Conservation (phyloP, 192 early-diverging fungal species). For the Backusella morwellensis region DNA sequence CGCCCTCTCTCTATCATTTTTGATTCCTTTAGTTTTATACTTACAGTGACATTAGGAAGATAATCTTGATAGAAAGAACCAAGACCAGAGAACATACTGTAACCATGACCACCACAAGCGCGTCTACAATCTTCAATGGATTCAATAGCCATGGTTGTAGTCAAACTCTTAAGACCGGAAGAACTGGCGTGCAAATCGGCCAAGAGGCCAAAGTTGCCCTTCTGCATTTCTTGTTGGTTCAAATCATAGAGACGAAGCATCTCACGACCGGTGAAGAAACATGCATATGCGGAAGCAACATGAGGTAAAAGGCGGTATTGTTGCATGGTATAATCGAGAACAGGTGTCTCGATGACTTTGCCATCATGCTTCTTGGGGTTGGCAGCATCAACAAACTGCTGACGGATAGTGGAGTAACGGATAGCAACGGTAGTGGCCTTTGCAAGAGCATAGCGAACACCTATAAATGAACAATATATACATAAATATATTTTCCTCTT, state of each 20-base stretch:
- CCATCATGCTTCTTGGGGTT: conserved; percentile 42
- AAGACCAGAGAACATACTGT: conserved; percentile 71
- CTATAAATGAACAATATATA: neutral
- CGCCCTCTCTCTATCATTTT: neutral
- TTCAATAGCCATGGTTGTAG: conserved; percentile 59
- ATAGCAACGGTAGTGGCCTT: conserved; percentile 69
- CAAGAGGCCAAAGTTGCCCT: conserved; percentile 62
- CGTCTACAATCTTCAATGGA: conserved; percentile 75
- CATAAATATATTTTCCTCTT: neutral
- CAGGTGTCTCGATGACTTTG: conserved; percentile 59
- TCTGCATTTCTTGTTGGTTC: conserved; percentile 51
- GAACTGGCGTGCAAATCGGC: conserved; percentile 74
- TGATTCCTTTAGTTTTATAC: neutral
- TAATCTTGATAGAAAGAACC: conserved; percentile 65
- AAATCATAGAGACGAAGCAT: conserved; percentile 63
- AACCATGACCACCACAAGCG: conserved; percentile 80
- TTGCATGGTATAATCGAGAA: conserved; percentile 78
- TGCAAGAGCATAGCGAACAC: conserved; percentile 54
- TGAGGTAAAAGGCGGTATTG: conserved; percentile 71
- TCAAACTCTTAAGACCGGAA: conserved; percentile 71
- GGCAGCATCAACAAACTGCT: conserved; percentile 67
- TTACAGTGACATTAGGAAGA: conserved; percentile 63
- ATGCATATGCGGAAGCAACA: conserved; percentile 71
- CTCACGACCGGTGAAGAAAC: conserved; percentile 65
- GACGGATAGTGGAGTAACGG: conserved; percentile 69